Base-by-base conservation (phyloP, 371 early-diverging fungal genomes). In the Batrachochytrium dendrobatidis region DNA sequence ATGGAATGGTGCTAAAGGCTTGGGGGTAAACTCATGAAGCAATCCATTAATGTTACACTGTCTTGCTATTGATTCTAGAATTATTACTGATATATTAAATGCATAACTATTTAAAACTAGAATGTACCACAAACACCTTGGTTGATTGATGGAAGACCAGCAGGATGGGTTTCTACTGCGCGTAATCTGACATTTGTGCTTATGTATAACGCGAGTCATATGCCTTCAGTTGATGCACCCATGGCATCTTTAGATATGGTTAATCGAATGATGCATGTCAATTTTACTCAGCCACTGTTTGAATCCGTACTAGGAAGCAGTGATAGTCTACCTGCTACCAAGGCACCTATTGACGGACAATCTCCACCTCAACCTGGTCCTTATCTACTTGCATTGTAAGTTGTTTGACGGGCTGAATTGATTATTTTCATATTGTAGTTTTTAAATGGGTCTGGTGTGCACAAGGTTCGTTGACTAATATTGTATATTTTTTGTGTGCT, bases 141-240 rank as follows among this genome's bases (percentile, higher is more conserved):
- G 86, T 67, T 63, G 6, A 73, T 89, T 26, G 80, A 87, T 26
- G 75, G 77, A 53, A 65, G 33, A 34, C 45, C 39, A 1, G 77
- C 72, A 26, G 92, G 89, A 24, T 60, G 70, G 46, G 77, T 77
- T 64, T 77, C 75, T 25, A 65, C 70, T 28, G 82, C 75, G 7
- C 72, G 86, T 26, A 89, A 90, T 60, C 71, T 92, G 54, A 84
- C 82, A 1, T 85, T 83, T 68, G 82, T 84, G 0, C 24, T 83
- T 7, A 71, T 89, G 26, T 74, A 80, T 53, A 80, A 87, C 60
- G 85, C 85, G 15, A 83, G 83, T 34, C 92, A 92, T 64, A 92
- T 92, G 92, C 83, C 84, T 0, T 86, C 91, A 22, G 82, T 88
- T 32, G 90, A 90, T 62, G 61, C 71, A 34, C 87, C 90, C 0